Conservation (phyloP, 108 stramenopile genomes). For the Skeletonema grethae region DNA sequence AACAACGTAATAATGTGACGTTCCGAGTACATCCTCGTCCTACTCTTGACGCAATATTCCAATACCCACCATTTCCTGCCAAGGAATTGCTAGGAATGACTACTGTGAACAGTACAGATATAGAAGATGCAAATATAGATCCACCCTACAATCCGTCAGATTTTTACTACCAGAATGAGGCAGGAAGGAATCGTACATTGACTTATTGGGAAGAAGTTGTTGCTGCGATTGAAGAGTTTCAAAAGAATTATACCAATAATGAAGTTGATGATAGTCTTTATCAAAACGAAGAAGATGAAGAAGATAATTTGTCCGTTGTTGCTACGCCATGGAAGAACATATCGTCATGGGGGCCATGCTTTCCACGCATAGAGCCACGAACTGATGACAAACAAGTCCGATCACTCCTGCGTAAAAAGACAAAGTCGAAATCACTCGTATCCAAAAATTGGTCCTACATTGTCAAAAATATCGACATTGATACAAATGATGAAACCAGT, state of each 20-base stretch:
- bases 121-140: neutral
- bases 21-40: neutral
- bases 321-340: conserved; percentile 8
- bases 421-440: neutral
- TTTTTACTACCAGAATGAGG: conserved; percentile 12
- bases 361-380: conserved; percentile 11
- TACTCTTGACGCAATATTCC: neutral
- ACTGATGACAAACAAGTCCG: neutral
- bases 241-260: neutral
- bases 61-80: conserved; percentile 21
- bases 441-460: conserved; percentile 29
- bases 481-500: conserved; percentile 8
- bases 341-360: conserved; percentile 45
- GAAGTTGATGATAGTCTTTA: neutral
- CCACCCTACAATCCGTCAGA: conserved; percentile 9
- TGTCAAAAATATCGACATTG: conserved; percentile 12
- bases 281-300: neutral
- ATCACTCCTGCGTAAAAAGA: neutral
- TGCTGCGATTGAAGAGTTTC: conserved; percentile 17
- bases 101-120: neutral
- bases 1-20: neutral
- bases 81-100: conserved; percentile 18
- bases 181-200: conserved; percentile 13
- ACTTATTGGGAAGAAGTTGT: conserved; percentile 39
- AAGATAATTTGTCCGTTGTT: neutral